phyloP scores from a whole-genome alignment of 805 yeast genomes.

The Wickerhamiella siamensis region DNA sequence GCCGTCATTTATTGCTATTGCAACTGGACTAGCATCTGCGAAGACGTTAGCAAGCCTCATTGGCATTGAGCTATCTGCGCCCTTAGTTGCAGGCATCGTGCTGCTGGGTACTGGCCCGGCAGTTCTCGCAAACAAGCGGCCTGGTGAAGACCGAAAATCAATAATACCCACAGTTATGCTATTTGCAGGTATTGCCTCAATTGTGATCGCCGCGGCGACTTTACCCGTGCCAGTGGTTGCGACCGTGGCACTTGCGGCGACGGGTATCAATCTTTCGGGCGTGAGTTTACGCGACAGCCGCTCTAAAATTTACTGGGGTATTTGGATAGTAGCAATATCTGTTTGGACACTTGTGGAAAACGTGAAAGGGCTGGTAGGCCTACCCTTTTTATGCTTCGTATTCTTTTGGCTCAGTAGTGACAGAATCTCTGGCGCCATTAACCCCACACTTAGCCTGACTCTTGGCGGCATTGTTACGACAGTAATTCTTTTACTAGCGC shows the following conservation, averaged over 20 bases:
- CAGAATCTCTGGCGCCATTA: neutral
- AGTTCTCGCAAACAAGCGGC: constrained; percentile 10
- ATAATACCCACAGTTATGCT: constrained; percentile 10
- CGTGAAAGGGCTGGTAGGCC: neutral
- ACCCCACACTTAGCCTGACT: constrained; percentile 3
- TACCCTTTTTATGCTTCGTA: constrained; percentile 2
- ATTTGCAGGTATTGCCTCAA: constrained; percentile 10
- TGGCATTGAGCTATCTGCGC: constrained; percentile 8
- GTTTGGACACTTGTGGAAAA: neutral
- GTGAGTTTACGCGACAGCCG: no score
- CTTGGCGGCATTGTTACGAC: constrained; percentile 8
- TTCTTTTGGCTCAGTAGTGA: constrained; percentile 7
- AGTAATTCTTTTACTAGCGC: constrained; percentile 9
- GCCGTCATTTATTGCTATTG: constrained; percentile 22
- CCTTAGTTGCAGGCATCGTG: constrained; percentile 16
- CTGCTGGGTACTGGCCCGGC: constrained; percentile 14
- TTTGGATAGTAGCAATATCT: neutral
- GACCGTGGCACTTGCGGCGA: constrained; percentile 4
- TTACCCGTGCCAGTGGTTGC: constrained; percentile 8
- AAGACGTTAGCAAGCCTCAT: constrained; percentile 11
- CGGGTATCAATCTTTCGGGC: constrained; percentile 1
- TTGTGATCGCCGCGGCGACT: constrained; percentile 8
- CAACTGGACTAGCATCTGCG: constrained; percentile 20
- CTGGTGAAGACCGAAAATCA: neutral
- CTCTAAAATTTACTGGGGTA: neutral